A percentile compares a stretch with the other conserved stretches of the same genome.
Evolutionary conservation across 2,329 filamentous ascomycete species (phyloP).

Genomic region (Coleophoma cylindrospora): DNA sequence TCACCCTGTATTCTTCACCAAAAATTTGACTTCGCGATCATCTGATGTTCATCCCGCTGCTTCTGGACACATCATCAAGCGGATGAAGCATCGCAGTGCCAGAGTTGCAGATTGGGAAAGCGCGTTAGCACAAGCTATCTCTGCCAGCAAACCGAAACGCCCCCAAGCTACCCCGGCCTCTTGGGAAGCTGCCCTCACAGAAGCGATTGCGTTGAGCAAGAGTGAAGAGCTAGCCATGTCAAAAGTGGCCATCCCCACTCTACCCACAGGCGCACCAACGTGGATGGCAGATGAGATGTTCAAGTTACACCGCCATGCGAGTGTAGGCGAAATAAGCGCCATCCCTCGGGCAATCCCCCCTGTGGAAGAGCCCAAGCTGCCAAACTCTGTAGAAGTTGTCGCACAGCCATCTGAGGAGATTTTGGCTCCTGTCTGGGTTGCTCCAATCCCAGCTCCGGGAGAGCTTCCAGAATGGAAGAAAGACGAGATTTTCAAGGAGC

Average conservation of each 20-base stretch:
- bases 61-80: constrained; percentile 9
- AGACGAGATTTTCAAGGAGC: background rate
- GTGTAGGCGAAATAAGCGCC: no score
- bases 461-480: background rate
- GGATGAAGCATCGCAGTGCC: background rate
- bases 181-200: background rate
- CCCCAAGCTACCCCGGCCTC: background rate
- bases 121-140: background rate
- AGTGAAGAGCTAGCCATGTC: no score
- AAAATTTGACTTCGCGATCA: background rate
- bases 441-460: background rate
- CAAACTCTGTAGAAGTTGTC: no score
- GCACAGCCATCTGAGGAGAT: no score
- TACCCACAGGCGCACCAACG: background rate
- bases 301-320: no score
- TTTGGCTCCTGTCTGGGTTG: background rate
- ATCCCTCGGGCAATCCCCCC: no score
- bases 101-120: background rate
- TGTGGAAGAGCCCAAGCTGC: no score
- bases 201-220: background rate
- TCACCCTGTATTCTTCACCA: constrained; percentile 12
- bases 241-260: background rate
- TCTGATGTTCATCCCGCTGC: constrained; percentile 9
- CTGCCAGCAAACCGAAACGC: background rate
- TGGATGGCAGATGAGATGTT: constrained; percentile 1